These are phyloP conservation scores for Eucalyptus decipiens DNA, from an alignment of 345 rosid species.

Conservation along the genomic window DNA sequence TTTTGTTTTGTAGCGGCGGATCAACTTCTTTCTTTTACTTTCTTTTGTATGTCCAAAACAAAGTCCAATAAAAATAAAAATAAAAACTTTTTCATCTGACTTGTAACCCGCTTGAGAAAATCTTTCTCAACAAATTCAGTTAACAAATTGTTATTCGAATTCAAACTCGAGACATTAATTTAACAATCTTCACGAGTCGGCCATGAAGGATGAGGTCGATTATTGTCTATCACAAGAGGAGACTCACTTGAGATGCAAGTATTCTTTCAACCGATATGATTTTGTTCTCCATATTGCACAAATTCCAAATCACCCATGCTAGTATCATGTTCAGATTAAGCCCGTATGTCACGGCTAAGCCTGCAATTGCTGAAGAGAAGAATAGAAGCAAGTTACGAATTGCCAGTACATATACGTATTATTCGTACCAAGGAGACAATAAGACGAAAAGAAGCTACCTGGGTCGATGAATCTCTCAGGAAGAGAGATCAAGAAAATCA, in stretches of 20 bases:
- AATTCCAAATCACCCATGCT: slow-evolving; percentile 3
- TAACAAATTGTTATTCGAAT: too few species aligned
- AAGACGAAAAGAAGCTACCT: slow-evolving; percentile 13
- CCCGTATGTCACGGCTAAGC: slow-evolving; percentile 2
- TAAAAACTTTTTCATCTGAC: too few species aligned
- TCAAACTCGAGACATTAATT: too few species aligned
- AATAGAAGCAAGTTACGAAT: not conserved
- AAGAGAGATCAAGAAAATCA: slow-evolving; percentile 45
- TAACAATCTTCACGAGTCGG: slow-evolving; percentile 28
- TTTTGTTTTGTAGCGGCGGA: too few species aligned
- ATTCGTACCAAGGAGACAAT: not conserved
- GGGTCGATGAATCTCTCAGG: slow-evolving; percentile 48
- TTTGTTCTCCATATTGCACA: slow-evolving; percentile 3
- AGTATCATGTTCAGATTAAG: not conserved
- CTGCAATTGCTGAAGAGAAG: slow-evolving; percentile 11
- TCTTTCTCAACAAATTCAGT: too few species aligned
- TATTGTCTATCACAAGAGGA: slow-evolving; percentile 52
- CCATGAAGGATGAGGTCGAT: slow-evolving; percentile 47
- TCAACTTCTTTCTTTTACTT: too few species aligned
- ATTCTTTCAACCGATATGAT: slow-evolving; percentile 4
- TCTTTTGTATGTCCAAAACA: too few species aligned
- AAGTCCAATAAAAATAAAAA: too few species aligned
- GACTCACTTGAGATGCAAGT: slow-evolving; percentile 57
- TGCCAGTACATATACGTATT: not conserved
- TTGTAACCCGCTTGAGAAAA: too few species aligned